Percentiles rank a stretch among this genome's conserved stretches.
phyloP scores from a whole-genome alignment of 768 basidiomycete genomes.

The Russula vinacea region DNA sequence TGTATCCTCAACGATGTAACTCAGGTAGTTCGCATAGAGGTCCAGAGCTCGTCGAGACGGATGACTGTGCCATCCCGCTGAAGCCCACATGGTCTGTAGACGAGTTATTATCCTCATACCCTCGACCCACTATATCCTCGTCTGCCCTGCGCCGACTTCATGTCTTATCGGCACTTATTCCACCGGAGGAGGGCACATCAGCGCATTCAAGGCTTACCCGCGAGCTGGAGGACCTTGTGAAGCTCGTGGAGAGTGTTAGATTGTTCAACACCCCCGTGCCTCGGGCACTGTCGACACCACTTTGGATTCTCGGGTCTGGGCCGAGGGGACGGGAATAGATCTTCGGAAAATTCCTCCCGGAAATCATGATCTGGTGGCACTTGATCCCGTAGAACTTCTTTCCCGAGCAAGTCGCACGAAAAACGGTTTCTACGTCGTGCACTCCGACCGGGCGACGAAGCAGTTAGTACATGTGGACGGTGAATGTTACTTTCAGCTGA shows the following conservation, averaged over 20 bases:
- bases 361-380: slow-evolving; percentile 31
- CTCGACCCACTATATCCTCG: slow-evolving; percentile 58
- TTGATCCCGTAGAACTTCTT: slow-evolving; percentile 47
- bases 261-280: slow-evolving; percentile 44
- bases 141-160: slow-evolving; percentile 62
- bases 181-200: slow-evolving; percentile 56
- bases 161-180: slow-evolving; percentile 65
- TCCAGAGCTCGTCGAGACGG: slow-evolving; percentile 37
- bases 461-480: slow-evolving; percentile 15
- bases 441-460: slow-evolving; percentile 37
- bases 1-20: slow-evolving; percentile 2
- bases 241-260: slow-evolving; percentile 79
- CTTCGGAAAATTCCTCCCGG: slow-evolving; percentile 25
- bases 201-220: slow-evolving; percentile 50
- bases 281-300: slow-evolving; percentile 20
- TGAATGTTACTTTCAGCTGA: slow-evolving; percentile 2
- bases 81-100: slow-evolving; percentile 79
- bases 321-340: slow-evolving; percentile 39
- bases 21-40: neutral
- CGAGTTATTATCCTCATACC: slow-evolving; percentile 72
- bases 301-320: slow-evolving; percentile 46
- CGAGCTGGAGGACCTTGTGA: slow-evolving; percentile 69
- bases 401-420: slow-evolving; percentile 49
- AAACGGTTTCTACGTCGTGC: slow-evolving; percentile 62
- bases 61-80: slow-evolving; percentile 61